phyloP scores from a whole-genome alignment of 441 rosid genomes.

The Erodium moschatum region DNA sequence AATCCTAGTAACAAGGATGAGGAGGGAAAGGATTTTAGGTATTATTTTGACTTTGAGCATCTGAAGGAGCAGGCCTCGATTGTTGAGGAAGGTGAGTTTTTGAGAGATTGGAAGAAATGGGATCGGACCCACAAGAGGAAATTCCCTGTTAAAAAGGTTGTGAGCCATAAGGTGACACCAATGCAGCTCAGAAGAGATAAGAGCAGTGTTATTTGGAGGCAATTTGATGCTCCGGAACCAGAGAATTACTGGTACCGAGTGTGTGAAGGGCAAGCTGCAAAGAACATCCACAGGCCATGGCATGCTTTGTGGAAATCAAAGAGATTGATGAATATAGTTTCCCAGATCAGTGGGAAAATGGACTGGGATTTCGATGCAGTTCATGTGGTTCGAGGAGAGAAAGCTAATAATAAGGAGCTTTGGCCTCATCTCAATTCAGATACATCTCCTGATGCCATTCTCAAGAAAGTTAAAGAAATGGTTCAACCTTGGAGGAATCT shows the following conservation, averaged over 20 bases:
- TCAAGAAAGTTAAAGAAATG: slow-evolving; percentile 49
- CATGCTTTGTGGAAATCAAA: slow-evolving; percentile 86
- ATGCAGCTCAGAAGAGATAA: slow-evolving; percentile 70
- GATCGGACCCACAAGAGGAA: slow-evolving; percentile 57
- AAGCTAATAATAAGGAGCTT: slow-evolving; percentile 62
- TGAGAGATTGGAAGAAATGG: slow-evolving; percentile 81
- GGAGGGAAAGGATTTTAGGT: slow-evolving; percentile 86
- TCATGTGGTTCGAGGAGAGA: slow-evolving; percentile 88
- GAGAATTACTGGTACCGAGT: slow-evolving; percentile 94
- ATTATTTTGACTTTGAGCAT: slow-evolving; percentile 89
- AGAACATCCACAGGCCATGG: slow-evolving; percentile 79
- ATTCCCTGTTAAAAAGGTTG: slow-evolving; percentile 60
- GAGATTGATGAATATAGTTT: slow-evolving; percentile 86
- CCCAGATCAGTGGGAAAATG: slow-evolving; percentile 79
- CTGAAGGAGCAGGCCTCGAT: slow-evolving; percentile 68
- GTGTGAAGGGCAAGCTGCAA: slow-evolving; percentile 83
- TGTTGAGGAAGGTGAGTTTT: slow-evolving; percentile 74
- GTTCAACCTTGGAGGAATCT: slow-evolving; percentile 71
- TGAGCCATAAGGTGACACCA: slow-evolving; percentile 54
- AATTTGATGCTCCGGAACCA: slow-evolving; percentile 83
- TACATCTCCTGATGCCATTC: slow-evolving; percentile 74
- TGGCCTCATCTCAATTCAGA: slow-evolving; percentile 88
- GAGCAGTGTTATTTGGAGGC: slow-evolving; percentile 76
- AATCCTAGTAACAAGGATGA: slow-evolving; percentile 63
- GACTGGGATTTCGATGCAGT: slow-evolving; percentile 96